Conservation (phyloP, 2,329 filamentous ascomycete species). For the Dothideomycetes sp. region DNA sequence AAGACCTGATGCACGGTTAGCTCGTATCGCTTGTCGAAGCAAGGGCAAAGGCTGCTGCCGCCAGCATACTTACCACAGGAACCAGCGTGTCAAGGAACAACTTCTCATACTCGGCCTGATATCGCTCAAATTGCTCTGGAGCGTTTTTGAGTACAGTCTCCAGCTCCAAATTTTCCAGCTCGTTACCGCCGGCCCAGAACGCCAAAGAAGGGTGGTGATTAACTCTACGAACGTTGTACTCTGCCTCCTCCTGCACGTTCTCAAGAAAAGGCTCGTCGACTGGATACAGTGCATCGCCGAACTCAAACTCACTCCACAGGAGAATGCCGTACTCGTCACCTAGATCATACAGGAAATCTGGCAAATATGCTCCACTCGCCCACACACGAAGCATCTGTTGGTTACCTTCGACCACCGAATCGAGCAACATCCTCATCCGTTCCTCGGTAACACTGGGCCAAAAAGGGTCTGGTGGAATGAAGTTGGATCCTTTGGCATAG, state of each 20-base stretch:
- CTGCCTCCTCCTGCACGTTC: constrained; percentile 47
- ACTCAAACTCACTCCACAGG: constrained; percentile 56
- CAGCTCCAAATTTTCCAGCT: constrained; percentile 50
- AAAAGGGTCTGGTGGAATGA: constrained; percentile 54
- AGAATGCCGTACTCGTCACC: constrained; percentile 53
- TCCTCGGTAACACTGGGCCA: constrained; percentile 50
- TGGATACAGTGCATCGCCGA: constrained; percentile 52
- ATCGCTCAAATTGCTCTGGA: constrained; percentile 36
- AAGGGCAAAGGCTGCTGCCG: too few relatives aligned
- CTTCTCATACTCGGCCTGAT: constrained; percentile 47
- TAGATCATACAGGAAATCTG: constrained; percentile 54
- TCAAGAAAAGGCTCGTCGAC: constrained; percentile 45
- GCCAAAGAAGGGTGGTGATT: constrained; percentile 45
- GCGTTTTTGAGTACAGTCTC: constrained; percentile 29
- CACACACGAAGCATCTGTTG: constrained; percentile 58
- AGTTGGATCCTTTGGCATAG: constrained; percentile 56
- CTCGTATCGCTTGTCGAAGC: too few relatives aligned
- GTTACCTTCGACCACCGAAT: constrained; percentile 47
- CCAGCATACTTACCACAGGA: constrained; percentile 45
- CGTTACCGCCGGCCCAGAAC: constrained; percentile 34
- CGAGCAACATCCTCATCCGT: constrained; percentile 45
- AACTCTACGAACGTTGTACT: constrained; percentile 51
- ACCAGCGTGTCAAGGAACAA: constrained; percentile 49
- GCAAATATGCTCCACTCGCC: constrained; percentile 51
- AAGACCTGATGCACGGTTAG: too few relatives aligned